These are phyloP conservation scores for Perkinsus chesapeaki DNA, from an alignment of 169 alveolate species.

Conservation along the genomic window DNA sequence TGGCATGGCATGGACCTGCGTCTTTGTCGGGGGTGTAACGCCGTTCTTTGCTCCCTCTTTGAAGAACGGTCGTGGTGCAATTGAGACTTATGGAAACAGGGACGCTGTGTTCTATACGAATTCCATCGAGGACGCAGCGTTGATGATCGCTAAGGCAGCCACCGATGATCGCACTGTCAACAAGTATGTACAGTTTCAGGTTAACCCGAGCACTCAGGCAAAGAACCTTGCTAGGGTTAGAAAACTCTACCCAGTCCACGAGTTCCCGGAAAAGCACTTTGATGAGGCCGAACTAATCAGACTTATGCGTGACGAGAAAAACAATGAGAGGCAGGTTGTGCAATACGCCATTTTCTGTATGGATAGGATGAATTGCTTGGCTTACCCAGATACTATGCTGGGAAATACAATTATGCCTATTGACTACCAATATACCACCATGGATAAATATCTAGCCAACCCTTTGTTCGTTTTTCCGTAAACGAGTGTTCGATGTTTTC, in stretches of 20 bases:
- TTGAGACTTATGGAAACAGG: not conserved
- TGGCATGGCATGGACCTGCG: not conserved
- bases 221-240: not conserved
- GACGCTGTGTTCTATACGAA: not conserved
- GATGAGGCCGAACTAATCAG: not conserved
- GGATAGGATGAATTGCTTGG: not conserved
- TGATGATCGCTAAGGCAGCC: not conserved
- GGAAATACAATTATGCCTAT: not conserved
- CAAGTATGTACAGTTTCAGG: not conserved
- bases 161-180: not conserved
- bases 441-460: not conserved
- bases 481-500: too few relatives aligned
- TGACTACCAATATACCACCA: not conserved
- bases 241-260: not conserved
- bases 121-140: not conserved
- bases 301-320: not conserved
- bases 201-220: not conserved
- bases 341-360: not conserved
- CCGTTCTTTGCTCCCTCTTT: not conserved
- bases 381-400: not conserved
- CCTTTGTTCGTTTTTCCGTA: not conserved
- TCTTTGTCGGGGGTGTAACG: not conserved
- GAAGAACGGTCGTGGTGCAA: not conserved
- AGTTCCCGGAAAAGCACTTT: not conserved
- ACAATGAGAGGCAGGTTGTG: not conserved